phyloP scores from a whole-genome alignment of 1,284 basidiomycete species.

The Papiliotrema fonsecae region DNA sequence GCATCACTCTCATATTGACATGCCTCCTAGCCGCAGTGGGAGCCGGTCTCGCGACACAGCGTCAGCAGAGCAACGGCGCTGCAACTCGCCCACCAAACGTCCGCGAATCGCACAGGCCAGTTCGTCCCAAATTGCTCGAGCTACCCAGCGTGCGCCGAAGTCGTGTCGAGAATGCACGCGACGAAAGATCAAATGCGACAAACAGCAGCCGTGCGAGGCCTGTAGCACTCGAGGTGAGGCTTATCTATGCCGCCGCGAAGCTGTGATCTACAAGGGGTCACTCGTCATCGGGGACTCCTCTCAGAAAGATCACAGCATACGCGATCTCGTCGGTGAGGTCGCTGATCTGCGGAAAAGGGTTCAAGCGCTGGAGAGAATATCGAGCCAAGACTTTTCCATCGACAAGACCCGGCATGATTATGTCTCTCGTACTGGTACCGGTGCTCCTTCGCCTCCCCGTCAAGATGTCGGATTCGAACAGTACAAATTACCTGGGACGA shows the following conservation, averaged over 20 bases:
- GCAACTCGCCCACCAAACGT: too few relatives aligned
- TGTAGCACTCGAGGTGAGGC: constrained; percentile 4
- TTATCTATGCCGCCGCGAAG: not conserved
- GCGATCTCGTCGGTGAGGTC: not conserved
- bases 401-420: not conserved
- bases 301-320: not conserved
- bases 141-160: constrained; percentile 5
- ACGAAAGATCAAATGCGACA: constrained; percentile 9
- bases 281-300: not conserved
- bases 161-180: constrained; percentile 6
- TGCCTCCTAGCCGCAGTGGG: too few relatives aligned
- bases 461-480: constrained; percentile 5
- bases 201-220: constrained; percentile 2
- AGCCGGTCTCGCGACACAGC: too few relatives aligned
- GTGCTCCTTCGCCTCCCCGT: too few relatives aligned
- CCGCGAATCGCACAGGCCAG: not conserved
- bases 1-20: too few relatives aligned
- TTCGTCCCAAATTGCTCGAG: not conserved
- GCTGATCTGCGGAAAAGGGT: not conserved
- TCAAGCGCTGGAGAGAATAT: not conserved
- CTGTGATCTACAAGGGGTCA: constrained; percentile 2
- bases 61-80: too few relatives aligned
- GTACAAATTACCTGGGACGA: not conserved
- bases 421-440: too few relatives aligned
- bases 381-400: not conserved